Evolutionary conservation across 208 protist genomes (phyloP).

Genomic region (Leishmania turanica): DNA sequence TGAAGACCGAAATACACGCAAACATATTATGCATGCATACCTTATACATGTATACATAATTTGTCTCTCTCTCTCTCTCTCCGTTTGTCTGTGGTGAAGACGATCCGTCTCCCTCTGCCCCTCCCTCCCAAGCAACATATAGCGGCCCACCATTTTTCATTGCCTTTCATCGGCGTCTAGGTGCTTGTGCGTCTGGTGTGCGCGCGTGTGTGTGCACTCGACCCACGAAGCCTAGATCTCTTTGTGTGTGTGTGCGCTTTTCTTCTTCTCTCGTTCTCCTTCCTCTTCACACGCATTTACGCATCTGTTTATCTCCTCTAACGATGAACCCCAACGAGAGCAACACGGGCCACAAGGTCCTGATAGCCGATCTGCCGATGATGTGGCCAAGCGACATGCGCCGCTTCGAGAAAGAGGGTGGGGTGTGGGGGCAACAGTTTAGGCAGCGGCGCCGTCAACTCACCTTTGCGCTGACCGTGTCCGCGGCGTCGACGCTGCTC

Average conservation of each 20-base stretch:
- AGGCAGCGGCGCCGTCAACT: conserved; percentile 81
- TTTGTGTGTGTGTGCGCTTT: too few species aligned
- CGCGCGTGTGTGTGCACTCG: neutral
- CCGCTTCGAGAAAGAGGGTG: conserved; percentile 85
- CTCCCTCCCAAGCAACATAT: neutral
- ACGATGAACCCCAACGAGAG: conserved; percentile 38
- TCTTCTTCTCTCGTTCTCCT: neutral
- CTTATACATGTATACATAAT: conserved; percentile 3
- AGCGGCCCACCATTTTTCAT: neutral
- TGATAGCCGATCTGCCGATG: conserved; percentile 87
- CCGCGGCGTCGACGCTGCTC: conserved; percentile 45
- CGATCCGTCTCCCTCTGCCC: too few species aligned
- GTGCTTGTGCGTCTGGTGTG: neutral
- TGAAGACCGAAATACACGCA: neutral
- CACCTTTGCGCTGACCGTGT: conserved; percentile 51
- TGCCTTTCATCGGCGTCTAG: neutral
- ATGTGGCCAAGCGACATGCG: conserved; percentile 86
- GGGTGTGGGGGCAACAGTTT: conserved; percentile 83
- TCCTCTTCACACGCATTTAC: too few species aligned
- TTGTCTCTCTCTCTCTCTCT: neutral
- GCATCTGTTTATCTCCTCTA: neutral
- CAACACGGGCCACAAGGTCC: conserved; percentile 46
- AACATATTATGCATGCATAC: conserved; percentile 10
- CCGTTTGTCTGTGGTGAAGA: neutral
- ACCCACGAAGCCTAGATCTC: neutral